phyloP scores from a whole-genome alignment of 2,329 filamentous ascomycete genomes.

The Blastomyces parvus region DNA sequence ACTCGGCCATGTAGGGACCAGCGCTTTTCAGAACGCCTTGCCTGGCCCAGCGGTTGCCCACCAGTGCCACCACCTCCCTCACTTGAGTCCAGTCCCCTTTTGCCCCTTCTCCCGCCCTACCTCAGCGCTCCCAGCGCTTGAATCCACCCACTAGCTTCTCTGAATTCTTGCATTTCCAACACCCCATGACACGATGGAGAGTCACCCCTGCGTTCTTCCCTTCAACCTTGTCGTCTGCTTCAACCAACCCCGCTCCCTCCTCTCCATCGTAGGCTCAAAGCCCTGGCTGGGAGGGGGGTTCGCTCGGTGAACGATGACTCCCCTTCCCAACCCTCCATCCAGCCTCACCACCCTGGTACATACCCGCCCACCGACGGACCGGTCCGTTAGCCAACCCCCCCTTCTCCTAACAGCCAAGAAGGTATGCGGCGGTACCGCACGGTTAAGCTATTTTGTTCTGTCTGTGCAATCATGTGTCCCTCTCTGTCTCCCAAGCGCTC shows the following conservation, averaged over 20 bases:
- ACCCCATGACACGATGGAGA: background rate
- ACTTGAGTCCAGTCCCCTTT: too few species aligned
- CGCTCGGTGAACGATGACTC: background rate
- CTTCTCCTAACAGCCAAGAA: background rate
- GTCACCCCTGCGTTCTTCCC: background rate
- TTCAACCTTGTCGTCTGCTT: background rate
- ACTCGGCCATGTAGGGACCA: background rate
- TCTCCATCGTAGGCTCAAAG: too few species aligned
- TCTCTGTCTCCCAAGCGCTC: background rate
- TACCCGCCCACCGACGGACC: slow-evolving; percentile 1
- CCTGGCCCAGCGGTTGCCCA: background rate
- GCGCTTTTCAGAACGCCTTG: background rate
- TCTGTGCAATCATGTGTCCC: background rate
- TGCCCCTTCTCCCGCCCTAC: background rate
- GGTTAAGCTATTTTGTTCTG: background rate
- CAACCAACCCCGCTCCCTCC: background rate
- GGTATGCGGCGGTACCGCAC: background rate
- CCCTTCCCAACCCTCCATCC: background rate
- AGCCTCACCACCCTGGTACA: background rate
- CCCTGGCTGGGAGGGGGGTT: background rate
- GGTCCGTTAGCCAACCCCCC: background rate
- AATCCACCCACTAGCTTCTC: slow-evolving; percentile 1
- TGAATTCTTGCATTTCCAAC: background rate
- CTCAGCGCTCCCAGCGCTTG: slow-evolving; percentile 4
- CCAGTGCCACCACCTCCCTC: too few species aligned